phyloP scores from a whole-genome alignment of 1,139 yeast genomes.

The Suhomyces terraborum region DNA sequence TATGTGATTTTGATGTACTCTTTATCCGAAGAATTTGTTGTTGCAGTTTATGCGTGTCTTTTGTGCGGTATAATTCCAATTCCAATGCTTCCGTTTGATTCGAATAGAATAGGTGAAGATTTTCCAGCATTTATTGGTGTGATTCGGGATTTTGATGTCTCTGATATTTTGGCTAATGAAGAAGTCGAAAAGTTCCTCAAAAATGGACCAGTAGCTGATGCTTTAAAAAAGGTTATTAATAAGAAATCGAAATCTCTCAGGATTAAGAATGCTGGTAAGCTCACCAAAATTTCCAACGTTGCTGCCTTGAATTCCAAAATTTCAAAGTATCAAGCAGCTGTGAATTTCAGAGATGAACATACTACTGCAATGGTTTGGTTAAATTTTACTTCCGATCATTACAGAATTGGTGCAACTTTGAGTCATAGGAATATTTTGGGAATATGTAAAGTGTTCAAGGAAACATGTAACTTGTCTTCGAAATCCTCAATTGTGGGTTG shows the following conservation, averaged over 20 bases:
- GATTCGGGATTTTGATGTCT: slow-evolving; percentile 68
- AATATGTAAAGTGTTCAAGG: slow-evolving; percentile 86
- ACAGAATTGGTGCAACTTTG: slow-evolving; percentile 64
- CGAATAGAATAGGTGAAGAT: slow-evolving; percentile 73
- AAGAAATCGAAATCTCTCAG: slow-evolving; percentile 51
- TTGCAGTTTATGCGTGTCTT: slow-evolving; percentile 85
- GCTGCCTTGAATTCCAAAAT: slow-evolving; percentile 51
- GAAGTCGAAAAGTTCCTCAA: slow-evolving; percentile 75
- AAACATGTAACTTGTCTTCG: slow-evolving; percentile 81
- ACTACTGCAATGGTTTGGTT: slow-evolving; percentile 63
- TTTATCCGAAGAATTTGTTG: slow-evolving; percentile 81
- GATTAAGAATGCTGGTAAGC: slow-evolving; percentile 67
- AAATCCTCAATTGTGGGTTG: slow-evolving; percentile 79
- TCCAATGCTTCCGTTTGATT: slow-evolving; percentile 77
- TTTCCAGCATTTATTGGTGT: slow-evolving; percentile 67
- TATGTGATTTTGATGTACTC: slow-evolving; percentile 81
- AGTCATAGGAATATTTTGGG: slow-evolving; percentile 69
- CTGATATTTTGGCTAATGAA: slow-evolving; percentile 72
- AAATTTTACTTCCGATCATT: slow-evolving; percentile 72
- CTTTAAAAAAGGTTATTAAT: slow-evolving; percentile 56
- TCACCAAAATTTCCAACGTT: slow-evolving; percentile 55
- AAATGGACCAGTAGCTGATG: slow-evolving; percentile 65
- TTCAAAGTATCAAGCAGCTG: slow-evolving; percentile 47
- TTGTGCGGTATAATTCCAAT: slow-evolving; percentile 78
- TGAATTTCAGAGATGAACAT: slow-evolving; percentile 43